Conservation (phyloP, 2,329 filamentous ascomycete species). For the Didymella exigua region DNA sequence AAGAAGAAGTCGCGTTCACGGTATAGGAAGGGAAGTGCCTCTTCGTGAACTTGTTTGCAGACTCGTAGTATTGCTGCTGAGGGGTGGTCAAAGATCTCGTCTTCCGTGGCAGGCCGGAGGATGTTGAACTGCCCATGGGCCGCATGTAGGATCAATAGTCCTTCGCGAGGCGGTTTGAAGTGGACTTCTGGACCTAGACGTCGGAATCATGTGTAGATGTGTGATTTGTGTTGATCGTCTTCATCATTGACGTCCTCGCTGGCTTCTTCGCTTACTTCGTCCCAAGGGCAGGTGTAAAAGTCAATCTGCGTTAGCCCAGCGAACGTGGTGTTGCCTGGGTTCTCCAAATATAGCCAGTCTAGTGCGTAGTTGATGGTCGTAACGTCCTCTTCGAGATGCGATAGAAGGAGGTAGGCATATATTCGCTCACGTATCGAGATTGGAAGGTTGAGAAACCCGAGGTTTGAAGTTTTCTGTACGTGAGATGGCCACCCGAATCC, state of each 20-base stretch:
- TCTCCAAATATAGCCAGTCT: conserved; percentile 35
- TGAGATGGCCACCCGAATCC: no score
- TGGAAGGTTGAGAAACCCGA: conserved; percentile 2
- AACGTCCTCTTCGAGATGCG: conserved; percentile 43
- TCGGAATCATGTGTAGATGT: conserved; percentile 40
- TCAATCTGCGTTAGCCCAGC: conserved; percentile 34
- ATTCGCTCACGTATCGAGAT: conserved; percentile 15
- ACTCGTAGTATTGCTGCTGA: conserved; percentile 19
- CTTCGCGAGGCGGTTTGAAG: conserved; percentile 23
- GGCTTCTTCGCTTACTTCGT: conserved; percentile 1
- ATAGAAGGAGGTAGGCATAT: conserved; percentile 31
- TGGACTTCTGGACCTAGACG: conserved; percentile 33
- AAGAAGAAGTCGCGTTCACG: conserved; percentile 34
- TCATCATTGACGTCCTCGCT: background rate
- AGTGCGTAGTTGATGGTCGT: conserved; percentile 46
- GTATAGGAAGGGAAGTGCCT: conserved; percentile 37
- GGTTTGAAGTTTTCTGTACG: background rate
- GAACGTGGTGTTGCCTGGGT: conserved; percentile 41
- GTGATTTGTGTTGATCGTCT: conserved; percentile 12
- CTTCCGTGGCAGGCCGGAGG: conserved; percentile 31
- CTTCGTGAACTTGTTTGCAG: conserved; percentile 29
- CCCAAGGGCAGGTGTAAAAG: conserved; percentile 31
- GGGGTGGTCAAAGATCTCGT: conserved; percentile 24
- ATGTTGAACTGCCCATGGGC: conserved; percentile 37
- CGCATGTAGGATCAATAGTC: conserved; percentile 35